Base-by-base conservation (phyloP, 2,329 filamentous ascomycete genomes). In the Sarocladiaceae sp. region DNA sequence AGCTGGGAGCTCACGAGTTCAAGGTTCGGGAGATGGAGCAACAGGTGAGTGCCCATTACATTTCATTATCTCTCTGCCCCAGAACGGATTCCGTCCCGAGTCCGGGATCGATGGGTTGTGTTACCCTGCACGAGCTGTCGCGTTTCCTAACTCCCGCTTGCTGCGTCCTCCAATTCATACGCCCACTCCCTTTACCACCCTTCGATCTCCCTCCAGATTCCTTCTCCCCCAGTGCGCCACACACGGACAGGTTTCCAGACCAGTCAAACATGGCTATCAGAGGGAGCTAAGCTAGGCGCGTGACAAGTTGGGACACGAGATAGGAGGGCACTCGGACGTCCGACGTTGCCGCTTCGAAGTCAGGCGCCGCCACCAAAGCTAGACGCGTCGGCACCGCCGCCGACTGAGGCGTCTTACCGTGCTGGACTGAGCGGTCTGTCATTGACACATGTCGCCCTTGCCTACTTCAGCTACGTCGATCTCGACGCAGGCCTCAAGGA, bases 21-120 rank as follows among this genome's bases (percentile, higher is more conserved):
- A 98, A 98, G 76, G 89, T 96, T 43, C 79, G 85, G 56, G 90
- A 98, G 70, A 98, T 98, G 93, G 93, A 98, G 70, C 93, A 98
- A 62, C 93, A 98, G 86, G 90, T 95, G 74, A 59, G 64, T 58
- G 9, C 15, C 26, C 29, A 49, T 77, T 74, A 34, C 27, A 41
- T 11, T 21, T 46, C 20, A 29, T 19, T 24, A 27, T 23, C 23
- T 40, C 16, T 27, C 41, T 35, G n/a, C 19, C 16, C 18, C 21
- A 10, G 9, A 13, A 33, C 6, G n/a, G 13, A 9, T 26, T 34
- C 5, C 27, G 31, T 42, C 33, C 39, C 35, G 32, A 27, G 20
- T 19, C 10, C 33, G n/a, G n/a, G n/a, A n/a, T n/a, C n/a, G n/a
- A n/a, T n/a, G n/a, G n/a, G n/a, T n/a, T n/a, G 9, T 45, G 34